Evolutionary conservation across 495 filamentous ascomycete species (phyloP), one percentile per base, ranked within the genome.

Genomic region (Cercophora samala): DNA sequence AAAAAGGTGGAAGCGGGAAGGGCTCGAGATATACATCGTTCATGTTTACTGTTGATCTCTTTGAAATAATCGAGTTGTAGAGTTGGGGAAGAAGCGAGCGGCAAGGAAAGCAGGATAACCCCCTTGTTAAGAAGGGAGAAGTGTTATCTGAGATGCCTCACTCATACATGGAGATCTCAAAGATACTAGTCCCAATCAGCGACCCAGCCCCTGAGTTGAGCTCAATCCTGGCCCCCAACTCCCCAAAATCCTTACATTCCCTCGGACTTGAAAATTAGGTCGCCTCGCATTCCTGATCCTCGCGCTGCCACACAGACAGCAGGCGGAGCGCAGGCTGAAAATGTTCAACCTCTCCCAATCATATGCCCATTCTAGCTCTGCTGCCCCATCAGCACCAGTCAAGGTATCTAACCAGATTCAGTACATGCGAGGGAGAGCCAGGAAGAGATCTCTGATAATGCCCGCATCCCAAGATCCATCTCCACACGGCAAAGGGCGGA

Each of bases 21-120:
- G 60, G 60, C 8, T 26, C 18, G n/a, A 46, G 25, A 29, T 26
- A 19, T 23, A 62, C 60, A 62, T 62, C 60, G 60, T 62, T 62
- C 32, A 62, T 62, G 23, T 37, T 62, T 21, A 5, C 32, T 29
- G 60, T 11, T 23, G 8, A 23, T 18, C 53, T 15, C n/a, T 13
- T 46, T 9, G 15, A 13, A 46, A 13, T 2, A 32, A 32, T 8
- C 29, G 3, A 46, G 37, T 9, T 46, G 3, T 17, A 9, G 9
- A 46, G 37, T 2, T 13, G 15, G 37, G n/a, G 15, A 46, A 46
- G 37, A 46, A 46, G 15, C 37, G 37, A 46, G 37, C 13, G 37
- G 37, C 11, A 46, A 9, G 13, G 11, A 46, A 46, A 17, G 37
- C 13, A 46, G 37, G 37, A 46, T 9, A 46, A 46, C 6, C 8